A percentile compares a stretch with the other conserved stretches of the same genome.
phyloP scores from a whole-genome alignment of 129 eudicot species.

The Flaveria robusta region DNA sequence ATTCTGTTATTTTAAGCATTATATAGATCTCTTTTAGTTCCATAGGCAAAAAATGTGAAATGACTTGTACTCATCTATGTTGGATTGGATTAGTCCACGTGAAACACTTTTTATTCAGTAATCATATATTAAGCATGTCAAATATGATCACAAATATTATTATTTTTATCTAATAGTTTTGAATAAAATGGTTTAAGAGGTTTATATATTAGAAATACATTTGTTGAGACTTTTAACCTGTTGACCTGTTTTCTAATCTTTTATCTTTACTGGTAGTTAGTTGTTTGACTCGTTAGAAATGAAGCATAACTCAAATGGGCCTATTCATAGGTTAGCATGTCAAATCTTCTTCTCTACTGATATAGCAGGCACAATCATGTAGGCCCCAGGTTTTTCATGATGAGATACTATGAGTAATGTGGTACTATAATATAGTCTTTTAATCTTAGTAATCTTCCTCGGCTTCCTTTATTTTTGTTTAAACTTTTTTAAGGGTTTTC shows the following conservation, averaged over 20 bases:
- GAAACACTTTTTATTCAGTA: background rate
- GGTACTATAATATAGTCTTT: background rate
- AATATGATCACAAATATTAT: background rate
- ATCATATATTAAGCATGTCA: background rate
- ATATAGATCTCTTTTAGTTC: background rate
- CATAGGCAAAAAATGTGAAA: background rate
- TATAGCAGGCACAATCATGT: background rate
- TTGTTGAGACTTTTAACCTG: background rate
- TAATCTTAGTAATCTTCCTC: background rate
- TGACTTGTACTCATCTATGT: background rate
- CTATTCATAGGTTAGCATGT: background rate
- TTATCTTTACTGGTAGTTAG: background rate
- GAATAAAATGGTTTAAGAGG: background rate
- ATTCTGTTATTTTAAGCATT: background rate
- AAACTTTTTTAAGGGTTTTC: background rate
- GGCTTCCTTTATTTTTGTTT: background rate
- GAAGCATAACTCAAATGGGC: background rate
- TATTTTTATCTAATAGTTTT: background rate
- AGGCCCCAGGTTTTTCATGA: background rate
- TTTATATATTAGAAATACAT: background rate
- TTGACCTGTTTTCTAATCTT: background rate
- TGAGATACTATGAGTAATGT: background rate
- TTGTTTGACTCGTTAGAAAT: background rate
- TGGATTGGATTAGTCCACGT: background rate
- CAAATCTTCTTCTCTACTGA: background rate